These are phyloP conservation scores for Syncephalastrum monosporum DNA, from an alignment of 371 early-diverging fungal species.

Conservation along the genomic window DNA sequence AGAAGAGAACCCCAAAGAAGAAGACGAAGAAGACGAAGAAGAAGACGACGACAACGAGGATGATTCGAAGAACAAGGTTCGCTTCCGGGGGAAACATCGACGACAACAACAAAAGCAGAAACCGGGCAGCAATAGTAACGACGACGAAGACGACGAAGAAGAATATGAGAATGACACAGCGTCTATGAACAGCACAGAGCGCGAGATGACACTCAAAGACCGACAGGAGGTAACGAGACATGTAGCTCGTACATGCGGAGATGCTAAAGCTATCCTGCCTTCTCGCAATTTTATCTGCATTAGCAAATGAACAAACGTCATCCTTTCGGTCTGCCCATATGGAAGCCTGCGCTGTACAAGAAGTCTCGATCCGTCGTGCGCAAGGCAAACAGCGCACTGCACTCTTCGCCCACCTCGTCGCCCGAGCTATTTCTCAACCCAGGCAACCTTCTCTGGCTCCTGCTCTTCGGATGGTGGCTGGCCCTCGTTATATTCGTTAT, in stretches of 20 bases:
- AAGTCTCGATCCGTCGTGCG: constrained; percentile 86
- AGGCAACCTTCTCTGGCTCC: constrained; percentile 86
- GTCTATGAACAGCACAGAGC: constrained; percentile 26
- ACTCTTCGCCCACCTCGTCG: constrained; percentile 66
- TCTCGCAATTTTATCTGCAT: background rate
- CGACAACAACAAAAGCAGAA: too few relatives aligned
- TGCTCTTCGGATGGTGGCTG: constrained; percentile 91
- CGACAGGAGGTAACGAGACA: constrained; percentile 55
- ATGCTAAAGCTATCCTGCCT: background rate
- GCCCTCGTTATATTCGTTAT: constrained; percentile 56
- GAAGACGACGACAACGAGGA: too few relatives aligned
- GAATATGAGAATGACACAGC: background rate
- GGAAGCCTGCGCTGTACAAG: constrained; percentile 96
- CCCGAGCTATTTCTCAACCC: constrained; percentile 64
- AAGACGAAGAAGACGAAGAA: too few relatives aligned
- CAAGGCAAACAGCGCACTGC: constrained; percentile 78
- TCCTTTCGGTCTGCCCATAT: constrained; percentile 94
- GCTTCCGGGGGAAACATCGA: too few relatives aligned
- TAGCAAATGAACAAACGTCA: constrained; percentile 80
- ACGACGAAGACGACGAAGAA: too few relatives aligned
- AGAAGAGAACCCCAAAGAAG: too few relatives aligned
- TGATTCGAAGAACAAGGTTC: too few relatives aligned
- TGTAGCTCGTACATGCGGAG: background rate
- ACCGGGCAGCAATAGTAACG: too few relatives aligned
- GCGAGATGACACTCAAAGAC: constrained; percentile 65